Percentiles rank a stretch among this genome's conserved stretches.
Evolutionary conservation across 345 rosid species (phyloP).

Genomic region (Euphorbia tirucalli): DNA sequence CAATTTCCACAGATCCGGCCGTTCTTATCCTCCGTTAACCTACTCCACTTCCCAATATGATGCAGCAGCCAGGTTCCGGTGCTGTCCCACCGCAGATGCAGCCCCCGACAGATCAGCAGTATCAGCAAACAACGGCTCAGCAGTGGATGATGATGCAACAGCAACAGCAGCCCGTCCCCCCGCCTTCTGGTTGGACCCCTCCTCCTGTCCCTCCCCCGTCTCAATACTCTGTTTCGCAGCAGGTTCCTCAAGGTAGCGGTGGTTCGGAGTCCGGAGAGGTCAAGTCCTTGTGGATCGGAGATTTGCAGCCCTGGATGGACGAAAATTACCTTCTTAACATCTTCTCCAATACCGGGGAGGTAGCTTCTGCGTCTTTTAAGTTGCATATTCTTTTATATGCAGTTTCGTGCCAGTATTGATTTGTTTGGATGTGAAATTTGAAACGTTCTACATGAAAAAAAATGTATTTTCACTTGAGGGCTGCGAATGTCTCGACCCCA

Average conservation of each 20-base stretch:
- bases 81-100: constrained; percentile 35
- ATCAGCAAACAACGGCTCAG: constrained; percentile 43
- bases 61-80: constrained; percentile 77
- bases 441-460: too few species aligned
- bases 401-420: neutral
- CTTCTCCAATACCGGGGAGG: constrained; percentile 69
- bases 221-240: constrained; percentile 38
- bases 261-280: constrained; percentile 41
- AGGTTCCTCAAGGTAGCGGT: neutral
- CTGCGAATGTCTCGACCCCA: too few species aligned
- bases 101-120: constrained; percentile 46
- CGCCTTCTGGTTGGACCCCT: constrained; percentile 72
- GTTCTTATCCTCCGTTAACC: neutral
- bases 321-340: constrained; percentile 62
- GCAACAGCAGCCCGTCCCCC: constrained; percentile 59
- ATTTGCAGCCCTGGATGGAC: constrained; percentile 91
- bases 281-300: constrained; percentile 92
- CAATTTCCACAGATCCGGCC: constrained; percentile 5
- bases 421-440: neutral
- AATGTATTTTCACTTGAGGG: too few species aligned
- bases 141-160: constrained; percentile 65
- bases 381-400: neutral
- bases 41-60: constrained; percentile 32
- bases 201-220: constrained; percentile 65
- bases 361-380: constrained; percentile 15